Percentiles rank a stretch among this genome's conserved stretches.
Conservation (phyloP, 345 rosid species). For the Euphorbia tirucalli region DNA sequence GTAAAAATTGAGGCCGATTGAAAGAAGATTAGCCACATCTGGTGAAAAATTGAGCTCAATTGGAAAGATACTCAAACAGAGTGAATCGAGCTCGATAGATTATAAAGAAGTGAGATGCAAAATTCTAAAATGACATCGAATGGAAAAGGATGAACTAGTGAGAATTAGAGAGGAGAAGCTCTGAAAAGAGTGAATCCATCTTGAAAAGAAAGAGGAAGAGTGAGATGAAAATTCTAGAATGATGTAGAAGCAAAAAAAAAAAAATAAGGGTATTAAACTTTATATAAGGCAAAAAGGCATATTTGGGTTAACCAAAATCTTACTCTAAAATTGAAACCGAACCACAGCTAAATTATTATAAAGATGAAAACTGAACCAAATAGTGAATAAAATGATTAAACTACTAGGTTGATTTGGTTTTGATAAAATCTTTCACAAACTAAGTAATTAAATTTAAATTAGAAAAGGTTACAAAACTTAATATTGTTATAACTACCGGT, state of each 20-base stretch:
- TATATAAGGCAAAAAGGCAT: too few relatives aligned
- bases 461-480: too few relatives aligned
- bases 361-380: not conserved
- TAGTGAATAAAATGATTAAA: too few relatives aligned
- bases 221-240: not conserved
- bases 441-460: too few relatives aligned
- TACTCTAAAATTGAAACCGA: not conserved
- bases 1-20: not conserved
- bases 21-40: not conserved
- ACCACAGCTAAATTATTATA: not conserved
- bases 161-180: not conserved
- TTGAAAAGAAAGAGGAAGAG: not conserved
- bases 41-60: not conserved
- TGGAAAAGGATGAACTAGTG: too few relatives aligned
- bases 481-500: too few relatives aligned
- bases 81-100: not conserved
- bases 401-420: too few relatives aligned
- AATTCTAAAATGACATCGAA: too few relatives aligned
- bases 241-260: too few relatives aligned
- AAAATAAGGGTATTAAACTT: too few relatives aligned
- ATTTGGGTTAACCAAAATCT: not conserved
- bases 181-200: not conserved
- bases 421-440: too few relatives aligned
- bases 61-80: not conserved
- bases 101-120: not conserved